Evolutionary conservation across 1,284 basidiomycete species (phyloP).

Genomic region (Trametes hirsuta): DNA sequence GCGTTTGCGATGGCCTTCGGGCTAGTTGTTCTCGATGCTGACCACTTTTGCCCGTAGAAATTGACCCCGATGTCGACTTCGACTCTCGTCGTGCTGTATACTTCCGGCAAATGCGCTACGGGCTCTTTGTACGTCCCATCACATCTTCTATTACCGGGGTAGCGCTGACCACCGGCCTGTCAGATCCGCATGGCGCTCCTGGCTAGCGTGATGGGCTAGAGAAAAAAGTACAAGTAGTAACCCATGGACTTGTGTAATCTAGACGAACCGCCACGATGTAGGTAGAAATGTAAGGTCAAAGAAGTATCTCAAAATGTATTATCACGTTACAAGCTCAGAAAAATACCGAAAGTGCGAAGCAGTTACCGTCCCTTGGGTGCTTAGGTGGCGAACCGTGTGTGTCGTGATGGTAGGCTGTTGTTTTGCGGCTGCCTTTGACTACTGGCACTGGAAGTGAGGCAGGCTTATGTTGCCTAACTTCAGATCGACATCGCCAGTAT

Average conservation of each 20-base stretch:
- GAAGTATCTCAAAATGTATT: background rate
- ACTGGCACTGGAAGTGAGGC: too few relatives aligned
- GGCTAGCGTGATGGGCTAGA: slow-evolving; percentile 63
- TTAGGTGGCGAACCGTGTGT: too few relatives aligned
- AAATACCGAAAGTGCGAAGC: too few relatives aligned
- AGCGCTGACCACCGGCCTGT: background rate
- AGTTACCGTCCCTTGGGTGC: too few relatives aligned
- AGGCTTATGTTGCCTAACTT: too few relatives aligned
- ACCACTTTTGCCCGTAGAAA: slow-evolving; percentile 61
- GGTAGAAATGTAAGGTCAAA: background rate
- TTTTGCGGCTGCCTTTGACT: too few relatives aligned
- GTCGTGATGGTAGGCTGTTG: too few relatives aligned
- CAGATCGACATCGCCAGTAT: too few relatives aligned
- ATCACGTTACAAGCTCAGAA: background rate
- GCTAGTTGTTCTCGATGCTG: background rate
- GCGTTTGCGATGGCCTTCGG: background rate
- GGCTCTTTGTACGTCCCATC: slow-evolving; percentile 82
- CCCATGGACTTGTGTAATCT: background rate
- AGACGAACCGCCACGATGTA: background rate
- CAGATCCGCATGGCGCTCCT: slow-evolving; percentile 82
- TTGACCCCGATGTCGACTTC: slow-evolving; percentile 98
- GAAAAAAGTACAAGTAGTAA: background rate
- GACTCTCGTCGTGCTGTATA: slow-evolving; percentile 94
- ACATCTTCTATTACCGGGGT: background rate
- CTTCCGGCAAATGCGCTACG: slow-evolving; percentile 99